phyloP scores from a whole-genome alignment of 768 basidiomycete species.

The Boletus fagicola region DNA sequence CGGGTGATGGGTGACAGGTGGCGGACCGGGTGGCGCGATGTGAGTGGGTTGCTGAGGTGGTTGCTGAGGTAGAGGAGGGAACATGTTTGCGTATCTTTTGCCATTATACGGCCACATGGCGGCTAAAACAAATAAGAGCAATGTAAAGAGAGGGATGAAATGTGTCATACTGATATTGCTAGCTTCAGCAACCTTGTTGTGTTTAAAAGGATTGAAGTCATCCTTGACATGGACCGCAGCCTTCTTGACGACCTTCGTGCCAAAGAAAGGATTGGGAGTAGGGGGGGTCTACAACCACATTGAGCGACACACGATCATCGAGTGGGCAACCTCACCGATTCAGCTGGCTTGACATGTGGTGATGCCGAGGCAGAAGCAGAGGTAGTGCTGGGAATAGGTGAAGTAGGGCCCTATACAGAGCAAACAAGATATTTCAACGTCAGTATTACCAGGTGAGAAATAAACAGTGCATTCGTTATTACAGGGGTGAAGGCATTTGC shows the following conservation, averaged over 20 bases:
- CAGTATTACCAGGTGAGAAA: constrained; percentile 13
- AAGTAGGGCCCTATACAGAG: constrained; percentile 43
- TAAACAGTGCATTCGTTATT: constrained; percentile 25
- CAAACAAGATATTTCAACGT: constrained; percentile 12
- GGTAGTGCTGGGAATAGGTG: constrained; percentile 43
- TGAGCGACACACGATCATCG: constrained; percentile 4
- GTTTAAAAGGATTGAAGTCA: constrained; percentile 97
- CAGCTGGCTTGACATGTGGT: constrained; percentile 59
- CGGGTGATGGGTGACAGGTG: constrained; percentile 67
- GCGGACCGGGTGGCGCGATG: constrained; percentile 64
- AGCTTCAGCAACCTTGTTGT: constrained; percentile 76
- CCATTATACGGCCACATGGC: constrained; percentile 87
- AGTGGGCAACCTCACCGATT: constrained; percentile 41
- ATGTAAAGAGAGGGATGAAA: not conserved
- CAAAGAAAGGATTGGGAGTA: constrained; percentile 87
- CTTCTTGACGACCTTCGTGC: constrained; percentile 74
- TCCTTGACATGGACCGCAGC: constrained; percentile 83
- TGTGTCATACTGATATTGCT: constrained; percentile 63
- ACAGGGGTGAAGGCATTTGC: constrained; percentile 74
- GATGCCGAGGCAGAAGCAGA: constrained; percentile 51
- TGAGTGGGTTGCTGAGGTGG: constrained; percentile 66
- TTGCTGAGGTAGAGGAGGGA: constrained; percentile 59
- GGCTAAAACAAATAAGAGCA: constrained; percentile 39
- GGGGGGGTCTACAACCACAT: constrained; percentile 37
- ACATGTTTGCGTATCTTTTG: constrained; percentile 80